Evolutionary conservation across 2,329 filamentous ascomycete genomes (phyloP).

Genomic region (Lasiodiplodia sp.): DNA sequence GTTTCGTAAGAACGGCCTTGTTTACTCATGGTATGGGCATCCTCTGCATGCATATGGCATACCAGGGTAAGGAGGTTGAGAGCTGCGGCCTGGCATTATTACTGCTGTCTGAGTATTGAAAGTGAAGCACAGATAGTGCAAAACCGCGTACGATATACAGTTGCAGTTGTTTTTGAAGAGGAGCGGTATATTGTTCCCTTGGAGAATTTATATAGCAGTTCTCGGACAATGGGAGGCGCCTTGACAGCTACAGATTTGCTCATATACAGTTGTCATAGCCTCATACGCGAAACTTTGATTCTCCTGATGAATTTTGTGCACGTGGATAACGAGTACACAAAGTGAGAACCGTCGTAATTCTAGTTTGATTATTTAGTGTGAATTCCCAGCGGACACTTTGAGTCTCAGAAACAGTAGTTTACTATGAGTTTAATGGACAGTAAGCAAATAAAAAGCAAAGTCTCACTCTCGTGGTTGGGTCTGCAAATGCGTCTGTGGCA

Average conservation of each 20-base stretch:
- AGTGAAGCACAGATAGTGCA: not conserved
- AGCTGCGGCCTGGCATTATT: not conserved
- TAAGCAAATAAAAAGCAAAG: too few species aligned
- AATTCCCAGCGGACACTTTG: too few species aligned
- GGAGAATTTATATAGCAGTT: not conserved
- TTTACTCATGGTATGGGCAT: not conserved
- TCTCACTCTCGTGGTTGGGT: too few species aligned
- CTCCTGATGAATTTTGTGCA: too few species aligned
- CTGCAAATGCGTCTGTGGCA: not conserved
- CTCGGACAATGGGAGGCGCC: not conserved
- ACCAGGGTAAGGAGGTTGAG: not conserved
- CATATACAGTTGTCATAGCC: not conserved
- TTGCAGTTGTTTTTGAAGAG: not conserved
- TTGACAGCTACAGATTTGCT: not conserved
- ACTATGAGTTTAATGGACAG: too few species aligned
- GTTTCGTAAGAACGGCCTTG: not conserved
- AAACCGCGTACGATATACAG: not conserved
- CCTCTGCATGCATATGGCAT: constrained; percentile 7
- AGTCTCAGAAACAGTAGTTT: too few species aligned
- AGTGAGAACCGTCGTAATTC: too few species aligned
- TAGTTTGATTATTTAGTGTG: not conserved
- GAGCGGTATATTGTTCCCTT: not conserved
- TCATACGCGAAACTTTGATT: not conserved
- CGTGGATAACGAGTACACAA: too few species aligned
- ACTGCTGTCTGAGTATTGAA: not conserved